Evolutionary conservation across 202 grass and related monocot species (phyloP), one percentile per base, ranked within the genome.

Genomic region (Brachypodium distachyon): DNA sequence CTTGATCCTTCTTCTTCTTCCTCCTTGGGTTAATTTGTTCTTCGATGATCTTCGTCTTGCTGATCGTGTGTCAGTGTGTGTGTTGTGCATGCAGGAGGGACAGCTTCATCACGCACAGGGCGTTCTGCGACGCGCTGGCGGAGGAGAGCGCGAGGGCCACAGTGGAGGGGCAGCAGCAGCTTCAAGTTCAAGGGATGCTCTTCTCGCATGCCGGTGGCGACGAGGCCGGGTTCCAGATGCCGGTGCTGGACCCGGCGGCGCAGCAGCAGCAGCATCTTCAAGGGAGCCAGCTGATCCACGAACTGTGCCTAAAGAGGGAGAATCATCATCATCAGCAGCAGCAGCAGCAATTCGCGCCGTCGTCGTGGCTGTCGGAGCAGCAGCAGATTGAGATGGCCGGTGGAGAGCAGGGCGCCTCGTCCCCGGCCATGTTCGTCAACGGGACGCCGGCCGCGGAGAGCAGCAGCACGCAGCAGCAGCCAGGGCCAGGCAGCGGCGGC

Each of bases 91-190:
- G 67, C 54, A 95, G 96, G 89, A 77, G 96, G 67, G 96, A 99
- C 58, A 99, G 96, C 85, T 99, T 99, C 85, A 99, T 99, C 74
- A 99, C 96, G 6, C 96, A 99, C 87, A 75, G 96, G 67, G 96
- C 96, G 8, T 99, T 99, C 72, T 99, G 96, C 51, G 96, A 99
- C 72, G 96, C 96, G 57, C 74, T 99, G n/a, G 96, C 96, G 7
- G 96, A 99, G 82, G 96, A 99, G 83, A 99, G 96, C 78, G 96
- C 96, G 26, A 90, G 96, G 79, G 89, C 85, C 4, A 65, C 69
- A 6, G 81, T 63, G 57, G 74, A 40, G 47, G 67, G 62, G 23
- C 79, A 79, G 21, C 77, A 79, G 26, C 77, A 87, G n/a, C n/a
- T n/a, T n/a, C n/a, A n/a, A n/a, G n/a, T n/a, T 60, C 18, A 31